Evolutionary conservation across 768 basidiomycete genomes (phyloP), one percentile per base, ranked within the genome.

Genomic region (Candolleomyces efflorescens): DNA sequence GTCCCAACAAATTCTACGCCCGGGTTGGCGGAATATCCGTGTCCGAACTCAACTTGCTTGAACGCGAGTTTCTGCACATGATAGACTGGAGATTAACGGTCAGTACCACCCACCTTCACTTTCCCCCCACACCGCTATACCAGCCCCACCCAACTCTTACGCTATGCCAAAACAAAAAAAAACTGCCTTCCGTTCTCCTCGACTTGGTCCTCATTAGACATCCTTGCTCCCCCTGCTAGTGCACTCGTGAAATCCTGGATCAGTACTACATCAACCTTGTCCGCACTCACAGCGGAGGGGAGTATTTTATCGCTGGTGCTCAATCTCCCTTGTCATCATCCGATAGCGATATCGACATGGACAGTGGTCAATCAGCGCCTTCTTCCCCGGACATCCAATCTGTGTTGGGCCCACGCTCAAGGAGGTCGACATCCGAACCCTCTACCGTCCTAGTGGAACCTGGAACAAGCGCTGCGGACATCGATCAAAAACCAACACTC

Each of bases 81-180:
- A 94, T 97, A 57, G 93, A 97, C 67, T 99, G 97, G 96, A 82
- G 87, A 65, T 78, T 99, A 69, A 92, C 86, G 78, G 96, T 97
- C 75, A 82, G 87, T 74, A 73, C 69, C 36, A 46, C 32, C 26
- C 20, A 74, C 71, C 65, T 60, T 69, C 66, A 59, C 48, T 56
- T 47, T 59, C 62, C 27, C 55, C 54, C 63, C 57, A 51, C 49
- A 62, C 52, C 58, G 54, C 59, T 59, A 60, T 51, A 39, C 51
- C 63, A 55, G 54, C 55, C 53, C 53, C n/a, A n/a, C n/a, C n/a
- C n/a, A n/a, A n/a, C n/a, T n/a, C n/a, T n/a, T n/a, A n/a, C n/a
- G n/a, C n/a, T n/a, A n/a, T n/a, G n/a, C n/a, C n/a, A n/a, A n/a
- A n/a, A n/a, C n/a, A n/a, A n/a, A 24, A 32, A n/a, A 23, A 41